phyloP scores from a whole-genome alignment of 805 yeast species.

The Ogataea trehaloabstinens region DNA sequence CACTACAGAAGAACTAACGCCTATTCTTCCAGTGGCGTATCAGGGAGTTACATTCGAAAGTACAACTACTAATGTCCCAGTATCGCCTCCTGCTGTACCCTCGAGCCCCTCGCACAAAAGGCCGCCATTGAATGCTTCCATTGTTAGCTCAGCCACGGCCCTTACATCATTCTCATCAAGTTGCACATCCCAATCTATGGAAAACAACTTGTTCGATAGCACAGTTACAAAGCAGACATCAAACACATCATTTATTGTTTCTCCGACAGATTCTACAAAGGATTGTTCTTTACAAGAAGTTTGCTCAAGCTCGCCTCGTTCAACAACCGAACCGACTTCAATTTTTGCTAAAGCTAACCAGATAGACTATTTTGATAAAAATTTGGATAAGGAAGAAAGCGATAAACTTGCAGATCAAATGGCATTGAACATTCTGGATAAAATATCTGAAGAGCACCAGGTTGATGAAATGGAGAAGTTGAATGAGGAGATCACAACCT shows the following conservation, averaged over 20 bases:
- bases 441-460: conserved; percentile 29
- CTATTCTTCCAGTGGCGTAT: conserved; percentile 19
- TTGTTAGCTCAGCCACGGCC: conserved; percentile 11
- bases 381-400: conserved; percentile 22
- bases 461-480: conserved; percentile 29
- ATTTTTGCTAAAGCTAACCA: conserved; percentile 31
- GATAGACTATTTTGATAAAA: conserved; percentile 32
- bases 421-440: conserved; percentile 32
- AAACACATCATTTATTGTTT: conserved; percentile 8
- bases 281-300: conserved; percentile 7
- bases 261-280: conserved; percentile 7
- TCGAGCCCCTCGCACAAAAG: conserved; percentile 4
- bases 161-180: conserved; percentile 7
- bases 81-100: conserved; percentile 5
- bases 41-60: conserved; percentile 1
- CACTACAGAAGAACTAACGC: conserved; percentile 27
- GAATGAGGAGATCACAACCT: conserved; percentile 27
- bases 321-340: conserved; percentile 14
- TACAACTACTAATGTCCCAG: conserved; percentile 6
- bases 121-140: conserved; percentile 10
- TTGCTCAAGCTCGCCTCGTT: conserved; percentile 1
- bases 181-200: conserved; percentile 5
- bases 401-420: conserved; percentile 34
- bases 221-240: conserved; percentile 9
- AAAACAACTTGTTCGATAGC: conserved; percentile 7